A percentile compares a stretch with the other conserved stretches of the same genome.
phyloP scores from a whole-genome alignment of 2,329 filamentous ascomycete genomes.

The Penicillium concentricum region DNA sequence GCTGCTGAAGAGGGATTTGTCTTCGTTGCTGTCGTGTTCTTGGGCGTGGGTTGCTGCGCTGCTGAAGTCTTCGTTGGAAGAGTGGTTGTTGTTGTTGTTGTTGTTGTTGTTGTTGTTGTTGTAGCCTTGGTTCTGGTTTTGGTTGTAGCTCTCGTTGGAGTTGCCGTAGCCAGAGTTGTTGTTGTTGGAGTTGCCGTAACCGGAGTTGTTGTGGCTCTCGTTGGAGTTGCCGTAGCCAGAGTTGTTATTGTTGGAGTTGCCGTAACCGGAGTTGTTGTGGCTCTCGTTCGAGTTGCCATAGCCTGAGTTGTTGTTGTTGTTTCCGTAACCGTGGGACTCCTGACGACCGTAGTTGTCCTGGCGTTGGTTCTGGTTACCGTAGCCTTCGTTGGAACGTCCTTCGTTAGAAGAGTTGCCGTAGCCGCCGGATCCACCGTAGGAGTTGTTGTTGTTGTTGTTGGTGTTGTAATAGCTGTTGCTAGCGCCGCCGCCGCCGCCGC shows the following conservation, averaged over 20 bases:
- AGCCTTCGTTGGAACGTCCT: no score
- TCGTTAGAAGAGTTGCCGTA: neutral
- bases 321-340: constrained; percentile 4
- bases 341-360: constrained; percentile 17
- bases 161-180: constrained; percentile 4
- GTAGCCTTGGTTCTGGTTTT: neutral
- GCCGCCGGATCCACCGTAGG: neutral
- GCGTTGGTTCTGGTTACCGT: constrained; percentile 8
- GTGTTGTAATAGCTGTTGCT: constrained; percentile 28
- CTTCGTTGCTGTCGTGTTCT: constrained; percentile 52
- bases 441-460: constrained; percentile 1
- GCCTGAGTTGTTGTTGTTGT: constrained; percentile 2
- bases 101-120: constrained; percentile 7
- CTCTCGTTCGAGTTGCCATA: neutral
- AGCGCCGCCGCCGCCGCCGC: constrained; percentile 21
- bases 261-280: constrained; percentile 1
- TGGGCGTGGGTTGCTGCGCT: constrained; percentile 57
- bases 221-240: neutral
- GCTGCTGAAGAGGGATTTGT: constrained; percentile 56
- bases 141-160: neutral
- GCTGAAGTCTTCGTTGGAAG: constrained; percentile 50
- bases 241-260: neutral
- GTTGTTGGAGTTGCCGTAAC: neutral
- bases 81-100: neutral
- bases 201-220: neutral